Conservation (phyloP, 2,329 filamentous ascomycete species). For the Exophiala xenobiotica region DNA sequence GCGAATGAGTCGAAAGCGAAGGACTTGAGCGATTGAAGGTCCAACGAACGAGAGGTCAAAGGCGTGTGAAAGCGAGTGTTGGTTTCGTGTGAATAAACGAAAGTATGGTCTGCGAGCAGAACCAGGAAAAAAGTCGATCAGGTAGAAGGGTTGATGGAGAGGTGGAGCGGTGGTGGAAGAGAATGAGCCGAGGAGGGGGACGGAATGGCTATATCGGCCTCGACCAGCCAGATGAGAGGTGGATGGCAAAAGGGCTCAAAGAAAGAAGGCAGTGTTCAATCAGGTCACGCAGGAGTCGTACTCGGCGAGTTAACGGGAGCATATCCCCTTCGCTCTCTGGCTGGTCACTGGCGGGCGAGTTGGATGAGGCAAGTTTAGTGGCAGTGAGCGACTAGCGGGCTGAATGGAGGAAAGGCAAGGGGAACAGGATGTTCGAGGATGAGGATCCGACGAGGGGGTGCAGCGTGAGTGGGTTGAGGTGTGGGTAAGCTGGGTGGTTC, state of each 20-base stretch:
- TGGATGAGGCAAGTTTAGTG: constrained; percentile 24
- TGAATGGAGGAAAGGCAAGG: constrained; percentile 17
- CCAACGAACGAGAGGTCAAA: constrained; percentile 25
- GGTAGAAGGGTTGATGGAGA: constrained; percentile 25
- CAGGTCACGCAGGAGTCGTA: constrained; percentile 17
- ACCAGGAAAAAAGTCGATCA: constrained; percentile 22
- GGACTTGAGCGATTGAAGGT: constrained; percentile 31
- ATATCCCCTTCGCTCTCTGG: constrained; percentile 1
- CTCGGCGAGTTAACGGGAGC: constrained; percentile 22
- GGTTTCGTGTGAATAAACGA: constrained; percentile 26
- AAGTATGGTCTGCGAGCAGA: constrained; percentile 33
- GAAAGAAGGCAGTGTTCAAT: constrained; percentile 18
- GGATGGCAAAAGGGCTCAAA: constrained; percentile 9
- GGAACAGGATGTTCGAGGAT: constrained; percentile 8
- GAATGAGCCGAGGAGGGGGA: constrained; percentile 24
- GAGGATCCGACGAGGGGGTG: constrained; percentile 2
- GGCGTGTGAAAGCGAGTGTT: constrained; percentile 30
- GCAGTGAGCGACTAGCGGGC: constrained; percentile 27
- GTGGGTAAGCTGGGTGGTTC: constrained; percentile 1
- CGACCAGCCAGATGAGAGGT: constrained; percentile 15
- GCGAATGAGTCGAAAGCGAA: constrained; percentile 27
- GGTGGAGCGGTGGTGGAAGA: constrained; percentile 27
- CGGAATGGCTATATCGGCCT: constrained; percentile 30
- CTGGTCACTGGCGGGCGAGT: constrained; percentile 2
- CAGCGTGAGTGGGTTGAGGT: background rate